Percentiles rank a stretch among this genome's conserved stretches.
These are phyloP conservation scores for Lodderomyces parapsilosis DNA, from an alignment of 1,139 yeast genomes.

Conservation along the genomic window DNA sequence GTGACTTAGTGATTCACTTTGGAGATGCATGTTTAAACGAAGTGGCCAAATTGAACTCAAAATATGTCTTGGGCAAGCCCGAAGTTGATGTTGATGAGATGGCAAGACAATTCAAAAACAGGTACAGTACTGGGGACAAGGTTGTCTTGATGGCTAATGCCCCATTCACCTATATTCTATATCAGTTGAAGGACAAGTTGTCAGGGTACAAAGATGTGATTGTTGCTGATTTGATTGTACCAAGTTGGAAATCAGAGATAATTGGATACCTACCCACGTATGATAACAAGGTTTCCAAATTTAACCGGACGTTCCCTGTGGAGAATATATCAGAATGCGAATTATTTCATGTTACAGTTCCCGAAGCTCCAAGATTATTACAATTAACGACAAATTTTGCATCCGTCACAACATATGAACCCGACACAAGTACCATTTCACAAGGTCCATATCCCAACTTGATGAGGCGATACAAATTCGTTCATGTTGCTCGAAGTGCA, in stretches of 20 bases:
- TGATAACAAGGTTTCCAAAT: background rate
- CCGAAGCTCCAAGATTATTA: slow-evolving; percentile 76
- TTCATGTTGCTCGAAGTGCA: slow-evolving; percentile 87
- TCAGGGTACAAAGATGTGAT: slow-evolving; percentile 41
- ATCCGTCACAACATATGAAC: slow-evolving; percentile 50
- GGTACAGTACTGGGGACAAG: slow-evolving; percentile 30
- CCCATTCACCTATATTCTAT: slow-evolving; percentile 49
- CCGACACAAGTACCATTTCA: slow-evolving; percentile 25
- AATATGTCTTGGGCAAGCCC: slow-evolving; percentile 76
- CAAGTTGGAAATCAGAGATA: slow-evolving; percentile 29
- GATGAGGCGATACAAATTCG: slow-evolving; percentile 78
- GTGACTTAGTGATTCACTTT: slow-evolving; percentile 85
- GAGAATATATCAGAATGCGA: slow-evolving; percentile 39
- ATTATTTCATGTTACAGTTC: slow-evolving; percentile 69
- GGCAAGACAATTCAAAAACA: slow-evolving; percentile 32
- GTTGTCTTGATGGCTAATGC: slow-evolving; percentile 70
- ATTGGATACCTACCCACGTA: slow-evolving; percentile 38
- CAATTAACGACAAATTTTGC: slow-evolving; percentile 71
- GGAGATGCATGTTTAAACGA: slow-evolving; percentile 94
- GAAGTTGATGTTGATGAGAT: slow-evolving; percentile 37
- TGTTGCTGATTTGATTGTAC: slow-evolving; percentile 47
- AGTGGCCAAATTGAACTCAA: slow-evolving; percentile 66
- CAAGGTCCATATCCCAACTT: slow-evolving; percentile 73
- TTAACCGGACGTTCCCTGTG: slow-evolving; percentile 14
- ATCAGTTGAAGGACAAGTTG: slow-evolving; percentile 31